Evolutionary conservation across 1,139 yeast species (phyloP).

Genomic region (Hemisphaericaspora lyxosophila): DNA sequence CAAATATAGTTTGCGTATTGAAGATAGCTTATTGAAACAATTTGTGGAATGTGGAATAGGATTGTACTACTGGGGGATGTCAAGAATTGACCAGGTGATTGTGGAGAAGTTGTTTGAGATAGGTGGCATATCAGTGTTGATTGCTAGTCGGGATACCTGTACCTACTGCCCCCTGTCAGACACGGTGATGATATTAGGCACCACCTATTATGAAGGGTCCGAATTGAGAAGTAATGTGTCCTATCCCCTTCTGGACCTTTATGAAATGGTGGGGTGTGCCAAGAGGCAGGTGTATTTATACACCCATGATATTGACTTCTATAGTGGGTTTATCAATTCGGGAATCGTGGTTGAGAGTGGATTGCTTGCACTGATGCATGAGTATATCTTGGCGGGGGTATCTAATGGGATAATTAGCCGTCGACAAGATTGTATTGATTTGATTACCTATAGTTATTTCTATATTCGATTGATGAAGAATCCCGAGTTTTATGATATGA

Average conservation of each 20-base stretch:
- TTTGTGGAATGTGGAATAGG: conserved; percentile 69
- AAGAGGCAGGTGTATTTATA: conserved; percentile 46
- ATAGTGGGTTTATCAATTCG: conserved; percentile 67
- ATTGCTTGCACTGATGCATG: conserved; percentile 57
- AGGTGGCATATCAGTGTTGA: conserved; percentile 51
- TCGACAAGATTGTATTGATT: conserved; percentile 86
- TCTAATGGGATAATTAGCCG: conserved; percentile 61
- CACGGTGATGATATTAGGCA: conserved; percentile 65
- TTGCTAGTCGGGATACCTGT: conserved; percentile 61
- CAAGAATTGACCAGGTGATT: conserved; percentile 48
- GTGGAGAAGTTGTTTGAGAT: conserved; percentile 54
- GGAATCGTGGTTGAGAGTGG: conserved; percentile 86
- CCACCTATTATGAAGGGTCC: conserved; percentile 69
- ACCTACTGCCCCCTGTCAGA: conserved; percentile 51
- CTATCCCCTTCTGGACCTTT: conserved; percentile 62
- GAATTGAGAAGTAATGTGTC: conserved; percentile 72
- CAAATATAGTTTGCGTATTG: conserved; percentile 42
- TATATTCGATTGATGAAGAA: conserved; percentile 77
- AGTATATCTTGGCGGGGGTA: conserved; percentile 70
- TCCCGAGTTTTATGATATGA: conserved; percentile 85
- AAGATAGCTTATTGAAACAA: conserved; percentile 47
- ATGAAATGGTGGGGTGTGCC: conserved; percentile 75
- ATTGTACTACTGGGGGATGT: conserved; percentile 58
- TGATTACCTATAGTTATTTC: conserved; percentile 83
- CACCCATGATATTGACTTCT: conserved; percentile 64